A percentile compares a stretch with the other conserved stretches of the same genome.
These are phyloP conservation scores for Alternaria conjuncta DNA, from an alignment of 2,329 filamentous ascomycete species.

Conservation along the genomic window DNA sequence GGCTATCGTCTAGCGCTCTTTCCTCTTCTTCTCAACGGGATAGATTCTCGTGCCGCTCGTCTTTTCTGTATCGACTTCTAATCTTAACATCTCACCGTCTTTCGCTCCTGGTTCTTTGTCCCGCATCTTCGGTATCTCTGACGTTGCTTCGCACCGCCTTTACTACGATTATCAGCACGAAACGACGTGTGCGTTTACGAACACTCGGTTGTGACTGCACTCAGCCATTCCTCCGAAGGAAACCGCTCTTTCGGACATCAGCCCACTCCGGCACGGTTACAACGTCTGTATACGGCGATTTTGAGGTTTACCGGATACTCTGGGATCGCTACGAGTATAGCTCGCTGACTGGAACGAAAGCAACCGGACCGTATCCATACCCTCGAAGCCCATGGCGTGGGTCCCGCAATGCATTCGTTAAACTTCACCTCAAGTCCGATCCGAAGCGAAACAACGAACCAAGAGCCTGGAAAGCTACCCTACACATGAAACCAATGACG, in stretches of 20 bases:
- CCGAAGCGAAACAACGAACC: constrained; percentile 13
- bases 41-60: constrained; percentile 7
- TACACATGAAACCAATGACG: constrained; percentile 3
- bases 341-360: not conserved
- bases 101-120: constrained; percentile 5
- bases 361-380: not conserved
- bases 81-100: constrained; percentile 13
- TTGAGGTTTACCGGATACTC: not conserved
- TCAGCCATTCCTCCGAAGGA: not conserved
- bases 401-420: constrained; percentile 24
- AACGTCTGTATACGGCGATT: not conserved
- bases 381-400: constrained; percentile 11
- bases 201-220: not conserved
- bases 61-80: constrained; percentile 13
- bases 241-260: not conserved
- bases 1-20: constrained; percentile 5
- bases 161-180: not conserved
- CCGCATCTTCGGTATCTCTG: constrained; percentile 4
- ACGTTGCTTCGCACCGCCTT: constrained; percentile 1
- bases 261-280: not conserved
- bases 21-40: constrained; percentile 7
- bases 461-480: constrained; percentile 1
- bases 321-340: not conserved
- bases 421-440: constrained; percentile 9
- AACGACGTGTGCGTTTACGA: not conserved